These are phyloP conservation scores for Globisporangium paddicum DNA, from an alignment of 352 stramenopile species.

Conservation along the genomic window DNA sequence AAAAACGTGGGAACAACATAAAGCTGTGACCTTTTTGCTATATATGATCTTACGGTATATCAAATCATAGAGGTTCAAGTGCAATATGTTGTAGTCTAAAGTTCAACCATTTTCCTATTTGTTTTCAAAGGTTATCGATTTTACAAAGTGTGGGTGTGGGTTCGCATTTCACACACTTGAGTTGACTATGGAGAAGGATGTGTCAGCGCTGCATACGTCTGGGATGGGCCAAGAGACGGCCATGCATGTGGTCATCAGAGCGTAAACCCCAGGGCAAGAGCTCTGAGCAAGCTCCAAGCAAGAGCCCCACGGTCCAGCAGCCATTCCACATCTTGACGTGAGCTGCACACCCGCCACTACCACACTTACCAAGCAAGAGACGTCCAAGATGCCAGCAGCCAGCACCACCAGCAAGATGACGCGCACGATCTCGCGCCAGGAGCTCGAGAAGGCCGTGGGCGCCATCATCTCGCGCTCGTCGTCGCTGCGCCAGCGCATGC, in stretches of 20 bases:
- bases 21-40: not conserved
- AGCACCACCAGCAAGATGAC: not conserved
- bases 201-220: no score
- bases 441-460: slow-evolving; percentile 16
- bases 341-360: not conserved
- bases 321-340: slow-evolving; percentile 6
- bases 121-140: not conserved
- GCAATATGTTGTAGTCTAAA: no score
- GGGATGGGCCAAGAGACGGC: not conserved
- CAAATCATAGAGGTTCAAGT: not conserved
- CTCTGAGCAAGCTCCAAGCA: no score
- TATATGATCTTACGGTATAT: not conserved
- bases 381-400: not conserved
- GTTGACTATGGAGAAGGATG: not conserved
- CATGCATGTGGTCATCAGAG: slow-evolving; percentile 1
- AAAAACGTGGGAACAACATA: not conserved
- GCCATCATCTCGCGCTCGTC: slow-evolving; percentile 19
- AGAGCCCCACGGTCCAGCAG: no score
- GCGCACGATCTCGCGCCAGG: slow-evolving; percentile 16
- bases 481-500: slow-evolving; percentile 17
- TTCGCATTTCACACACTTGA: no score
- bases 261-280: no score
- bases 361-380: not conserved
- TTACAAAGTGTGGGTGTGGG: no score
- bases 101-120: not conserved